Conservation (phyloP, 2,329 filamentous ascomycete species). For the Diaporthe eres region DNA sequence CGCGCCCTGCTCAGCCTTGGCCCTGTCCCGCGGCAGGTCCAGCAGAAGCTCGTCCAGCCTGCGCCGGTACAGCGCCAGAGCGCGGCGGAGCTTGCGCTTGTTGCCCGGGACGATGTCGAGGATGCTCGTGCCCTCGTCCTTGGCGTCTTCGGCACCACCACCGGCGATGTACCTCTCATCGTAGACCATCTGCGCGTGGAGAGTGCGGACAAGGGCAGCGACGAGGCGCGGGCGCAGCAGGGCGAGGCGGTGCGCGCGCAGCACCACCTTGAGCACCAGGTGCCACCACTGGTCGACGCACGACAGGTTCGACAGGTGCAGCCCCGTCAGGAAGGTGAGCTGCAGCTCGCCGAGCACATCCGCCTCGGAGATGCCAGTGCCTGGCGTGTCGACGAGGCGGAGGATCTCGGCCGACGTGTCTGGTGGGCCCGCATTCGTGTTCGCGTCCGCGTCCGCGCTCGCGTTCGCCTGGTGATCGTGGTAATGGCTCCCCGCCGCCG, state of each 20-base stretch:
- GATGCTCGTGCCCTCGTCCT: slow-evolving; percentile 43
- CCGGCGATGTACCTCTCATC: slow-evolving; percentile 64
- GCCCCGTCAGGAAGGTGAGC: slow-evolving; percentile 70
- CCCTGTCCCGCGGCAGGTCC: slow-evolving; percentile 45
- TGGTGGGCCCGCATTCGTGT: slow-evolving; percentile 47
- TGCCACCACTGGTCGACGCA: slow-evolving; percentile 76
- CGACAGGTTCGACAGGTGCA: slow-evolving; percentile 69
- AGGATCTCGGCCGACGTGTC: slow-evolving; percentile 65
- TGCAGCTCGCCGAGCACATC: slow-evolving; percentile 73
- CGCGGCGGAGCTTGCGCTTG: slow-evolving; percentile 56
- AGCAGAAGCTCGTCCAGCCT: slow-evolving; percentile 64
- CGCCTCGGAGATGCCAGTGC: slow-evolving; percentile 49
- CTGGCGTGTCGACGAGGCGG: slow-evolving; percentile 53
- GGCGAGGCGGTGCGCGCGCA: slow-evolving; percentile 64
- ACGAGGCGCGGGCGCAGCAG: slow-evolving; percentile 60
- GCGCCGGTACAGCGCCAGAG: slow-evolving; percentile 68
- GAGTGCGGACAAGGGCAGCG: slow-evolving; percentile 60
- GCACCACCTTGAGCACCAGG: slow-evolving; percentile 64
- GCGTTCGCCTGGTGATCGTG: background rate
- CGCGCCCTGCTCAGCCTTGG: slow-evolving; percentile 57
- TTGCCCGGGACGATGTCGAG: slow-evolving; percentile 53
- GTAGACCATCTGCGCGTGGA: slow-evolving; percentile 70
- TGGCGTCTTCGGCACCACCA: background rate
- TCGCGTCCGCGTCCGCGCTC: background rate
- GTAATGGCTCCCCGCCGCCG: slow-evolving; percentile 16